Base-by-base conservation (phyloP, 2,329 filamentous ascomycete species). In the Cadophora gregata region DNA sequence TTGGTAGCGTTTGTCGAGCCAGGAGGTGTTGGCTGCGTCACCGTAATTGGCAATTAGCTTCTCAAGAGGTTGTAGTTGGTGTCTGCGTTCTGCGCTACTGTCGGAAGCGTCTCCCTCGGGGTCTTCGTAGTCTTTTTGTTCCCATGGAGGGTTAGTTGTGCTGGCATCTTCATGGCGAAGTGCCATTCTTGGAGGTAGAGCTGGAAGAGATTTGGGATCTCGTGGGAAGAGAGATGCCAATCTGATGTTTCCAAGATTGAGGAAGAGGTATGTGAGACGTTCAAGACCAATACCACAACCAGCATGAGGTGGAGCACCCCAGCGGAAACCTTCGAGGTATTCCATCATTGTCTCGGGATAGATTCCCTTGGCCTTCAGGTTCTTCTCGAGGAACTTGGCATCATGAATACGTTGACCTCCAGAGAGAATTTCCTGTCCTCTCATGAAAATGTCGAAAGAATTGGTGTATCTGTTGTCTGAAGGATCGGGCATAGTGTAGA, bases 41-140 rank as follows among this genome's bases (percentile, higher is more conserved):
- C 94, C 94, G 73, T 97, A 97, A 79, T 97, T 97, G 76, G 93
- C 93, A 77, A 97, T 93, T 50, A 97, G 88, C 76, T 97, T 91
- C 77, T 94, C 92, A 5, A 97, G 78, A 0, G 92, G 85, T 61
- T 93, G 93, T 63, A 91, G 82, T 59, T 89, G 62, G 21, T 65
- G 47, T 56, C 63, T 65, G 5, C 42, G 42, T n/a, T 69, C 64
- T 10, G 42, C 19, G 19, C 45, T 24, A 19, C 50, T 33, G 25
- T 66, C 55, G 1, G 27, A 55, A 14, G 21, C 16, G 21, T 65
- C 48, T 56, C 36, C 51, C 33, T 19, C 36, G 27, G 19, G 6
- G 1, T 60, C 29, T 38, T 67, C 59, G n/a, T 63, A 60, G 12
- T 69, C 79, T 74, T 72, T 78, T 75, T 66, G 80, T 76, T 79